Base-by-base conservation (phyloP, 2,329 filamentous ascomycete species). In the Trichoderma gracile region DNA sequence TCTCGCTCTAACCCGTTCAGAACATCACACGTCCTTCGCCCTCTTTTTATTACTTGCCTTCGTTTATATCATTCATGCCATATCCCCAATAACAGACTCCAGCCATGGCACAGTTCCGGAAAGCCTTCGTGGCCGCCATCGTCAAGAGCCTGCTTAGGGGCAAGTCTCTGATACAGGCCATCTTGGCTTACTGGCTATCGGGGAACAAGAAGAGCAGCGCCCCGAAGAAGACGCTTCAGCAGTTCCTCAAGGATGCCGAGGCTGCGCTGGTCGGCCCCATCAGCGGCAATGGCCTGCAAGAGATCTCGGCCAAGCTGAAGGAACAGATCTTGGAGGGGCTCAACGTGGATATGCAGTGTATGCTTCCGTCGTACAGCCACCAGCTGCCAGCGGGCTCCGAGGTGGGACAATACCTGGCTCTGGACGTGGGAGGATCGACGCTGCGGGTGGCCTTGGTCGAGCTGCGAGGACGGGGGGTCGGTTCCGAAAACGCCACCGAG, bases 401-500 rank as follows among this genome's bases (percentile, higher is more conserved):
- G 71, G 73, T 71, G 49, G 87, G 87, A 27, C 82, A 81, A 59
- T 89, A 82, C 72, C 77, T 90, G 60, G 85, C 86, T 23, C 78
- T 89, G 43, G 88, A 90, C 72, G 85, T 90, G n/a, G 88, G 88
- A 43, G 88, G 88, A 2, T 89, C 88, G 43, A 90, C 86, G 12
- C 77, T 90, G 66, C 80, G 87, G 59, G 85, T 90, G 33, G 87
- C 86, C 6, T 71, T 90, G 68, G 85, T 90, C 52, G 81, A 87
- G 67, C 78, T 90, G 63, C 77, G 77, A 58, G 84, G 85, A 12
- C 77, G 78, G 33, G 76, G 74, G 23, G 71, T 72, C 23, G 68
- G 68, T 6, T 73, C 71, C 8, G 78, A 74, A 21, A 73, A 75
- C 55, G 79, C 80, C 70, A 82, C 78, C 68, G 78, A 78, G 64